Conservation (phyloP, 208 protist genomes). For the Acanthamoeba quina region DNA sequence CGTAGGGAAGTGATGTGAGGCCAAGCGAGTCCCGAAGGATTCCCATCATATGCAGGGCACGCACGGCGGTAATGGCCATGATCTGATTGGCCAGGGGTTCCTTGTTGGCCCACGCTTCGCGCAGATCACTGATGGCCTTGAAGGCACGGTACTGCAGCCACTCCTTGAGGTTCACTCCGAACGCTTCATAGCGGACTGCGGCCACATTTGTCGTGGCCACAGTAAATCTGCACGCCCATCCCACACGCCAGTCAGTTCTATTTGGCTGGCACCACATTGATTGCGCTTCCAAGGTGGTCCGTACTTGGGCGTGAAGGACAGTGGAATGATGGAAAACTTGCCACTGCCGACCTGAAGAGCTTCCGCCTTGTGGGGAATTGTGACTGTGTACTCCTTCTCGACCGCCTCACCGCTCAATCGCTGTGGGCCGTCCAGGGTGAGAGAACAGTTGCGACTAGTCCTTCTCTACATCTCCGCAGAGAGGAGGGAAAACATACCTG, state of each 20-base stretch:
- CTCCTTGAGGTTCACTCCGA: neutral
- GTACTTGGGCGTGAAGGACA: neutral
- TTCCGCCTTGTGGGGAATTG: neutral
- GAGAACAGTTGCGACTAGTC: too few species aligned
- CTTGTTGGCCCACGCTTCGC: neutral
- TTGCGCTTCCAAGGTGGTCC: neutral
- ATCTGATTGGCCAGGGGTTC: neutral
- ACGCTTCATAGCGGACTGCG: neutral
- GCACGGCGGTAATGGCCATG: neutral
- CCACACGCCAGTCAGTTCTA: neutral
- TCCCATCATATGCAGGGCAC: neutral
- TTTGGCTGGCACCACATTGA: neutral
- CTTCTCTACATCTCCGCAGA: too few species aligned
- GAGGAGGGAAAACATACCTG: neutral
- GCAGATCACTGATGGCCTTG: neutral
- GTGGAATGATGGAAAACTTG: constrained; percentile 19
- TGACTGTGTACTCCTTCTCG: neutral
- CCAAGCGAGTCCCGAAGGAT: neutral
- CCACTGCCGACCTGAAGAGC: neutral
- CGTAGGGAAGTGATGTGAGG: neutral
- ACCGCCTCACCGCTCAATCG: neutral
- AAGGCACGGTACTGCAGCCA: neutral
- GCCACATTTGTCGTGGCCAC: constrained; percentile 10
- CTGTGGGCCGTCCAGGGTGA: neutral
- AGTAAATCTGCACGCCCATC: neutral